Percentiles rank a stretch among this genome's conserved stretches.
Evolutionary conservation across 805 yeast species (phyloP).

Genomic region (Teunomyces stri): DNA sequence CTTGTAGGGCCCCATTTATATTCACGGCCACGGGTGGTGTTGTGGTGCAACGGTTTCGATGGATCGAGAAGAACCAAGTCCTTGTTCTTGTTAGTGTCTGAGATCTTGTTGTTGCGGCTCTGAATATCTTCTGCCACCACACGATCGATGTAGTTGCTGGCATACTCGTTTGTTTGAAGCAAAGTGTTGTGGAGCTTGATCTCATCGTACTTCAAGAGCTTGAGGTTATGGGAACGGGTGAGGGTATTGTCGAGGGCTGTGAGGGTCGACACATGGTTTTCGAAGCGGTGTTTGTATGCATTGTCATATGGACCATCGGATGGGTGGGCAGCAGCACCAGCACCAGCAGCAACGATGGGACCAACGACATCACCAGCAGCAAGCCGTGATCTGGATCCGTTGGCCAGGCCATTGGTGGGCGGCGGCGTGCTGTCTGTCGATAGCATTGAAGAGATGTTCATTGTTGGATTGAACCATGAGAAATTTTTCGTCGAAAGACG

Average conservation of each 20-base stretch:
- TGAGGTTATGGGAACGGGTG: conserved; percentile 10
- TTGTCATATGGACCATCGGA: background rate
- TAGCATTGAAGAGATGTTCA: conserved; percentile 39
- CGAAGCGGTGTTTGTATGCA: conserved; percentile 11
- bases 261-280: conserved; percentile 11
- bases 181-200: conserved; percentile 12
- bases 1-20: conserved; percentile 30
- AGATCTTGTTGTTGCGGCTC: conserved; percentile 19
- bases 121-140: conserved; percentile 35
- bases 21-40: conserved; percentile 21
- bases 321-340: background rate
- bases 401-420: conserved; percentile 2
- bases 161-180: conserved; percentile 20
- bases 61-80: conserved; percentile 17
- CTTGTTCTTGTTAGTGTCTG: conserved; percentile 18
- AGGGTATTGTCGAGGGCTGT: conserved; percentile 15
- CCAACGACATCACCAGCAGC: conserved; percentile 1
- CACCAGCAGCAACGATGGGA: background rate
- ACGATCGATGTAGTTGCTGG: conserved; percentile 34
- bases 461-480: conserved; percentile 8
- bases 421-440: conserved; percentile 22
- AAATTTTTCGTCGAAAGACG: conserved; percentile 1
- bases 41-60: conserved; percentile 19
- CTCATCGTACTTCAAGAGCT: conserved; percentile 13
- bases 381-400: conserved; percentile 3